phyloP scores from a whole-genome alignment of 2,329 filamentous ascomycete species.

The Colletotrichum tanaceti region DNA sequence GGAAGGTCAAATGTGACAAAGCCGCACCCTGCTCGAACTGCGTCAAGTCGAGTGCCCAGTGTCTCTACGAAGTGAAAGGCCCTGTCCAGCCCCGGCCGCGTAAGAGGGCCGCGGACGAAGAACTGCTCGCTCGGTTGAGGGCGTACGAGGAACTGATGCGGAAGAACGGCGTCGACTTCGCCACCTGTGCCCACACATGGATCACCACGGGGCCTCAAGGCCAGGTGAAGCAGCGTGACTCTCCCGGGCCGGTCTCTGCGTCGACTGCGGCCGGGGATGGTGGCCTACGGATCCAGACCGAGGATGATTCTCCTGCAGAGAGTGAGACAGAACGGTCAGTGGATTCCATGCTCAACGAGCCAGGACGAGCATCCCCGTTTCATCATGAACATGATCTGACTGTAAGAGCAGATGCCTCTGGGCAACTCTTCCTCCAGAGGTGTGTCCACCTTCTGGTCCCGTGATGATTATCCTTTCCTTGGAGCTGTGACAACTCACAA shows the following conservation, averaged over 20 bases:
- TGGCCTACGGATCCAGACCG: neutral
- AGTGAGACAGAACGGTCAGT: slow-evolving; percentile 13
- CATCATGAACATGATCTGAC: neutral
- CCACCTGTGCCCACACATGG: slow-evolving; percentile 44
- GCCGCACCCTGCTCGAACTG: slow-evolving; percentile 58
- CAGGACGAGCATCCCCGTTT: neutral
- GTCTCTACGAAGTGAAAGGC: slow-evolving; percentile 44
- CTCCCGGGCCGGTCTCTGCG: neutral
- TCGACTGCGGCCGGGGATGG: neutral
- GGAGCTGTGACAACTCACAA: neutral
- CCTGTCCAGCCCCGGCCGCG: slow-evolving; percentile 43
- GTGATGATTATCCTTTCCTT: accelerated
- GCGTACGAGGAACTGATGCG: slow-evolving; percentile 47
- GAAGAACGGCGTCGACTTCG: slow-evolving; percentile 45
- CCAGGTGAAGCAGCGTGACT: neutral
- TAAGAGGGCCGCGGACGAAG: slow-evolving; percentile 46
- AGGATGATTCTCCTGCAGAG: neutral
- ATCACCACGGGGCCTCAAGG: slow-evolving; percentile 37
- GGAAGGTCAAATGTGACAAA: slow-evolving; percentile 58
- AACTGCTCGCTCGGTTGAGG: slow-evolving; percentile 43
- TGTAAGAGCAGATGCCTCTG: slow-evolving; percentile 14
- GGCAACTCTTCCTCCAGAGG: slow-evolving; percentile 24
- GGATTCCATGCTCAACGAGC: too few relatives aligned
- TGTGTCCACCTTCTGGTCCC: neutral
- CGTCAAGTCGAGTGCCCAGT: slow-evolving; percentile 48